phyloP scores from a whole-genome alignment of 1,139 yeast genomes.

The Hemisphaericaspora xylanilytica region DNA sequence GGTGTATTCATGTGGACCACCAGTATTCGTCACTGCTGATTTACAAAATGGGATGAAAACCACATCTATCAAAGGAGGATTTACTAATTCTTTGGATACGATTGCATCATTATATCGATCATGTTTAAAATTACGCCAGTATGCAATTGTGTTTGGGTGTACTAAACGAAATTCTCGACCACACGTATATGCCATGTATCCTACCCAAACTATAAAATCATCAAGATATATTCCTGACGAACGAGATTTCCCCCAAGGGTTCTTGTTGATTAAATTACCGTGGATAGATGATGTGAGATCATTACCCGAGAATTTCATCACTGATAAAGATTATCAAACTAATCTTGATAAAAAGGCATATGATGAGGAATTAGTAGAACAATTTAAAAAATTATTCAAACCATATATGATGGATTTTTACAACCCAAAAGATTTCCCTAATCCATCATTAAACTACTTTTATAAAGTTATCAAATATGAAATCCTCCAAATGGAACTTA shows the following conservation, averaged over 20 bases:
- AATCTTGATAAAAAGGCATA: conserved; percentile 7
- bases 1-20: conserved; percentile 50
- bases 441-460: conserved; percentile 69
- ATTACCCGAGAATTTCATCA: conserved; percentile 33
- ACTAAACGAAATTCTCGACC: conserved; percentile 56
- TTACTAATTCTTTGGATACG: conserved; percentile 62
- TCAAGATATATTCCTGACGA: conserved; percentile 16
- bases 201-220: conserved; percentile 39
- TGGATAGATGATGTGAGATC: conserved; percentile 62
- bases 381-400: conserved; percentile 18
- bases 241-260: conserved; percentile 55
- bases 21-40: conserved; percentile 57
- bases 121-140: conserved; percentile 49
- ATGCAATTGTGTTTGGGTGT: conserved; percentile 75
- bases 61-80: conserved; percentile 30
- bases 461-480: conserved; percentile 64
- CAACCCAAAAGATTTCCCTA: conserved; percentile 57
- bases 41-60: conserved; percentile 29
- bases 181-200: conserved; percentile 55
- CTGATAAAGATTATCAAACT: conserved; percentile 13
- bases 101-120: conserved; percentile 67
- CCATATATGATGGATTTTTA: conserved; percentile 31
- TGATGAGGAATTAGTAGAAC: conserved; percentile 16
- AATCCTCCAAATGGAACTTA: conserved; percentile 59
- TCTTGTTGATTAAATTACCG: conserved; percentile 59